Evolutionary conservation across 2,329 filamentous ascomycete genomes (phyloP).

Genomic region (Arthrinium puccinioides): DNA sequence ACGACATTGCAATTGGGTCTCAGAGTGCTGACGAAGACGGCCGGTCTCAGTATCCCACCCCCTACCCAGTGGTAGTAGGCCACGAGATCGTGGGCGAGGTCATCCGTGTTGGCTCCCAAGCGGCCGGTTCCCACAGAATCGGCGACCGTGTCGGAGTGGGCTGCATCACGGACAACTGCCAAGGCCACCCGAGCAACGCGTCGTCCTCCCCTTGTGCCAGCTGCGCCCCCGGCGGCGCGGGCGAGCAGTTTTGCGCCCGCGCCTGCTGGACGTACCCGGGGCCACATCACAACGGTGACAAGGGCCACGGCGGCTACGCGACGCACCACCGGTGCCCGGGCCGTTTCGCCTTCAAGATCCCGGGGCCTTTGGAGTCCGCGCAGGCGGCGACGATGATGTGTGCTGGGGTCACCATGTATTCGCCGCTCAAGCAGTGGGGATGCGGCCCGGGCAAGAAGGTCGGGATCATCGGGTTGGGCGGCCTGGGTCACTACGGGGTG

Average conservation of each 20-base stretch:
- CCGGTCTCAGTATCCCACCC: constrained; percentile 5
- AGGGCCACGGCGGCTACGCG: constrained; percentile 44
- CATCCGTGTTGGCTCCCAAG: constrained; percentile 29
- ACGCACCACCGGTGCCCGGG: constrained; percentile 12
- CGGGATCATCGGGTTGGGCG: constrained; percentile 58
- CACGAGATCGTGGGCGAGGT: constrained; percentile 42
- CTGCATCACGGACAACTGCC: constrained; percentile 37
- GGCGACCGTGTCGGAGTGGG: constrained; percentile 47
- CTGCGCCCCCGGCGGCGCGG: constrained; percentile 7
- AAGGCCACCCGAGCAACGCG: neutral
- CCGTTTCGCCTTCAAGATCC: constrained; percentile 36
- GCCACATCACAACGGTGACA: constrained; percentile 38
- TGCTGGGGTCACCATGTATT: constrained; percentile 56
- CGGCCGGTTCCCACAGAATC: constrained; percentile 29
- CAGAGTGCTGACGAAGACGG: neutral
- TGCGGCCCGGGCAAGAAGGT: constrained; percentile 58
- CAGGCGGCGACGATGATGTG: constrained; percentile 56
- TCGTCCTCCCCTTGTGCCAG: constrained; percentile 12
- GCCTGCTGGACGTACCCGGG: constrained; percentile 35
- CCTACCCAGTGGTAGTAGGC: constrained; percentile 29
- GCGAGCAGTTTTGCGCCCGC: constrained; percentile 14
- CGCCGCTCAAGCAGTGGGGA: constrained; percentile 50
- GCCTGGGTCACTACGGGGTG: constrained; percentile 57
- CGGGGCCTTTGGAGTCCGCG: constrained; percentile 22
- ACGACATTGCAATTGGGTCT: neutral